Conservation (phyloP, 257 asterid species). For the Avicennia marina region DNA sequence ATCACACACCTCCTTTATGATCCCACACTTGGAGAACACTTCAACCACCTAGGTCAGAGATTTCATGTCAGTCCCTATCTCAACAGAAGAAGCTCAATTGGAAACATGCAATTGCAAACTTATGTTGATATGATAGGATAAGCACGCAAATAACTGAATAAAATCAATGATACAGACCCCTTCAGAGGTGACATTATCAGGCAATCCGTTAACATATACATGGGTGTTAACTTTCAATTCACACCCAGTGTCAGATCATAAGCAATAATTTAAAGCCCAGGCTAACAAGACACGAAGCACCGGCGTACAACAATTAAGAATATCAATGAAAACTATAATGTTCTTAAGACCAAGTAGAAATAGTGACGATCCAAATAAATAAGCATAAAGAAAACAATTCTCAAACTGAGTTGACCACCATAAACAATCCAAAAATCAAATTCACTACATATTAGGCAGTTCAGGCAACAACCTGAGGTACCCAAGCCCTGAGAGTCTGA, state of each 20-base stretch:
- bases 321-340: too few relatives aligned
- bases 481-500: conserved; percentile 72
- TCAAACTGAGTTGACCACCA: too few relatives aligned
- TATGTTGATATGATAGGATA: background rate
- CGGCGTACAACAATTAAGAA: too few relatives aligned
- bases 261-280: too few relatives aligned
- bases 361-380: too few relatives aligned
- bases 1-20: conserved; percentile 77
- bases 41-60: conserved; percentile 65
- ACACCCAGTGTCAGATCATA: conserved; percentile 96
- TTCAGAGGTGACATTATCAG: conserved; percentile 80
- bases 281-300: too few relatives aligned
- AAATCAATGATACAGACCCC: conserved; percentile 53
- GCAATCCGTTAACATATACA: conserved; percentile 92
- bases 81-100: background rate
- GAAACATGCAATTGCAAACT: background rate
- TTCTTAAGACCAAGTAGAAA: too few relatives aligned
- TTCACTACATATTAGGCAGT: too few relatives aligned
- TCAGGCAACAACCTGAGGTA: conserved; percentile 71
- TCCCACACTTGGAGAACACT: conserved; percentile 88
- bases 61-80: background rate
- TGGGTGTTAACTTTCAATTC: conserved; percentile 95
- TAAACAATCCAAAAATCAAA: too few relatives aligned
- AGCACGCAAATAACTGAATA: background rate
- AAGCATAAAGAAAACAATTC: too few relatives aligned